Percentiles rank a stretch among this genome's conserved stretches.
These are phyloP conservation scores for Lyophyllum atratum DNA, from an alignment of 768 basidiomycete genomes.

Conservation along the genomic window DNA sequence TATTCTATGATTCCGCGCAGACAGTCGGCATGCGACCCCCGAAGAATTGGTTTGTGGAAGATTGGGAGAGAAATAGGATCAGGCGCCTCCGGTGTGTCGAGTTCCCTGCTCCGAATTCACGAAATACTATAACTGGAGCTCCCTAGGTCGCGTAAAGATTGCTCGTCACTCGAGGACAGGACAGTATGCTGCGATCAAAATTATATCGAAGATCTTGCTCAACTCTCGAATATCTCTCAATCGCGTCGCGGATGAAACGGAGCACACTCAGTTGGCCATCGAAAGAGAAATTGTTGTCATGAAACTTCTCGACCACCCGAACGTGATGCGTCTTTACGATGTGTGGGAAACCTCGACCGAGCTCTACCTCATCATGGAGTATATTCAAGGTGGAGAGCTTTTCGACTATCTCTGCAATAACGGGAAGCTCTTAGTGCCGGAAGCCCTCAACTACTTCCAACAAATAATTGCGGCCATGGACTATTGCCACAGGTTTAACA, in stretches of 20 bases:
- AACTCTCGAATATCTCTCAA: conserved; percentile 69
- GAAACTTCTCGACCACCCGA: conserved; percentile 96
- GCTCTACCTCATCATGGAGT: conserved; percentile 91
- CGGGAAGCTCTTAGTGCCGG: conserved; percentile 66
- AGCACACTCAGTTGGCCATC: conserved; percentile 76
- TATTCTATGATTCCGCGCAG: conserved; percentile 26
- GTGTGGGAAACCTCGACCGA: conserved; percentile 94
- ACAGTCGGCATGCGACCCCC: conserved; percentile 45
- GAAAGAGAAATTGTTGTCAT: conserved; percentile 96
- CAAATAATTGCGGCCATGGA: conserved; percentile 91
- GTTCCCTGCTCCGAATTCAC: not conserved
- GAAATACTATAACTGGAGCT: not conserved
- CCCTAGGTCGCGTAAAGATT: conserved; percentile 83
- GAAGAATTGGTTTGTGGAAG: conserved; percentile 81
- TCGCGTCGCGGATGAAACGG: conserved; percentile 70
- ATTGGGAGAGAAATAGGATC: conserved; percentile 83
- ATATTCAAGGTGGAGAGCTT: conserved; percentile 92
- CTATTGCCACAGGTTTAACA: conserved; percentile 93
- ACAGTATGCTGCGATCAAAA: conserved; percentile 92
- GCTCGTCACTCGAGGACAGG: conserved; percentile 87
- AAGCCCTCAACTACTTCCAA: conserved; percentile 86
- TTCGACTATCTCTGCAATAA: conserved; percentile 89
- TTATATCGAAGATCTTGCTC: conserved; percentile 78
- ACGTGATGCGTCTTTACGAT: conserved; percentile 92
- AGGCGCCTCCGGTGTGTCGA: conserved; percentile 68